These are phyloP conservation scores for Lactarius sanguifluus DNA, from an alignment of 768 basidiomycete genomes.

Conservation along the genomic window DNA sequence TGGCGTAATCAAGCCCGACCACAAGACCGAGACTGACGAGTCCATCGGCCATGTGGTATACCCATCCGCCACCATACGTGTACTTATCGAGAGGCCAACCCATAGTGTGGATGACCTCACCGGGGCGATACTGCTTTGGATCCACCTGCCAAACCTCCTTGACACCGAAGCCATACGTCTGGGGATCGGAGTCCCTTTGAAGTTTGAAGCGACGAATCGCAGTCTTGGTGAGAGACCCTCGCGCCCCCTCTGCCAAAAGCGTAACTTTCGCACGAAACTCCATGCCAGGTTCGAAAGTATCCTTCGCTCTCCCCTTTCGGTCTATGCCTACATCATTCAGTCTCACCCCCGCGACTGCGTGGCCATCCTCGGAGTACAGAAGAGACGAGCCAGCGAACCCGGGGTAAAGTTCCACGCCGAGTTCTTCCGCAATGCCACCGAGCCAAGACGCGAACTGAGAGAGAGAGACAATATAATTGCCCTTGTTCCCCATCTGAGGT, in stretches of 20 bases:
- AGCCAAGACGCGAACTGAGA: slow-evolving; percentile 91
- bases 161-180: slow-evolving; percentile 94
- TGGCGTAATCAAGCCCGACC: slow-evolving; percentile 90
- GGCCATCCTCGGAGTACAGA: slow-evolving; percentile 63
- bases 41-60: slow-evolving; percentile 94
- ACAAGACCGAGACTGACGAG: slow-evolving; percentile 90
- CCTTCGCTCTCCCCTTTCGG: slow-evolving; percentile 70
- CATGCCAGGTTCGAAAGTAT: slow-evolving; percentile 95
- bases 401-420: slow-evolving; percentile 94
- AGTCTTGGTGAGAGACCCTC: slow-evolving; percentile 85
- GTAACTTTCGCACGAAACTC: slow-evolving; percentile 91
- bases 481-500: slow-evolving; percentile 93
- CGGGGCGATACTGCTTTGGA: slow-evolving; percentile 58
- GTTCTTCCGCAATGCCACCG: slow-evolving; percentile 75
- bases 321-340: slow-evolving; percentile 96
- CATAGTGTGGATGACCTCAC: slow-evolving; percentile 88
- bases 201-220: slow-evolving; percentile 74
- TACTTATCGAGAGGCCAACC: slow-evolving; percentile 87
- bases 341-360: slow-evolving; percentile 69
- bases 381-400: slow-evolving; percentile 92
- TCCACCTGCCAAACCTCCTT: slow-evolving; percentile 98
- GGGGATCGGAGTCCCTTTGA: slow-evolving; percentile 67
- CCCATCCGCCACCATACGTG: slow-evolving; percentile 90
- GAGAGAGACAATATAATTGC: slow-evolving; percentile 91
- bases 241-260: slow-evolving; percentile 91